Conservation (phyloP, 2,329 filamentous ascomycete species). For the Aspergillus melleus region DNA sequence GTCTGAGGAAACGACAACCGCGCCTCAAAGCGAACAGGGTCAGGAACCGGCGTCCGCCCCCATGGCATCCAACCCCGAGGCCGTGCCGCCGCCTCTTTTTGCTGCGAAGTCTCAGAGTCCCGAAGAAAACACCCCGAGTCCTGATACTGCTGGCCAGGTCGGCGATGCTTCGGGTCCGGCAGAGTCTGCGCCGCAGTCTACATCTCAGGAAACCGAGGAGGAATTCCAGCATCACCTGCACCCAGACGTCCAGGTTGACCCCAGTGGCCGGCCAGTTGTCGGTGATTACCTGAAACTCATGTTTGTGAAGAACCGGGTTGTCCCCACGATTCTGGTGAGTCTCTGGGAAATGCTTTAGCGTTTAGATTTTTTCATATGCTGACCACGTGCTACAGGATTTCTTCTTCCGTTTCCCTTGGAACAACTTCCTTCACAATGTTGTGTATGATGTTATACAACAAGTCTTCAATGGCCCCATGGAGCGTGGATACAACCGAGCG, state of each 20-base stretch:
- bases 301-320: constrained; percentile 91
- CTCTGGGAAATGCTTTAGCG: not conserved
- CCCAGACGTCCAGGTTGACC: constrained; percentile 56
- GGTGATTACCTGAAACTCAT: constrained; percentile 94
- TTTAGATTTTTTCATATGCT: not conserved
- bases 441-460: constrained; percentile 99
- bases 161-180: constrained; percentile 14
- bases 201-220: constrained; percentile 20
- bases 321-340: constrained; percentile 90
- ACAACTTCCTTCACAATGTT: constrained; percentile 98
- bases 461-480: constrained; percentile 98
- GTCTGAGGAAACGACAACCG: constrained; percentile 8
- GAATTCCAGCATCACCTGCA: constrained; percentile 27
- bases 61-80: constrained; percentile 61
- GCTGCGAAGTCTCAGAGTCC: constrained; percentile 42
- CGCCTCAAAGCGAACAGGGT: constrained; percentile 2
- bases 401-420: constrained; percentile 99
- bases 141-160: constrained; percentile 21
- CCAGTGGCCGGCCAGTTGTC: constrained; percentile 74
- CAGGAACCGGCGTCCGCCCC: constrained; percentile 15
- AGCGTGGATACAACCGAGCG: constrained; percentile 86
- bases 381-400: constrained; percentile 64
- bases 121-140: constrained; percentile 19
- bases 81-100: constrained; percentile 69
- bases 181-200: constrained; percentile 20